These are phyloP conservation scores for Marvania coccoides DNA, from an alignment of 139 green algal genomes.

Conservation along the genomic window DNA sequence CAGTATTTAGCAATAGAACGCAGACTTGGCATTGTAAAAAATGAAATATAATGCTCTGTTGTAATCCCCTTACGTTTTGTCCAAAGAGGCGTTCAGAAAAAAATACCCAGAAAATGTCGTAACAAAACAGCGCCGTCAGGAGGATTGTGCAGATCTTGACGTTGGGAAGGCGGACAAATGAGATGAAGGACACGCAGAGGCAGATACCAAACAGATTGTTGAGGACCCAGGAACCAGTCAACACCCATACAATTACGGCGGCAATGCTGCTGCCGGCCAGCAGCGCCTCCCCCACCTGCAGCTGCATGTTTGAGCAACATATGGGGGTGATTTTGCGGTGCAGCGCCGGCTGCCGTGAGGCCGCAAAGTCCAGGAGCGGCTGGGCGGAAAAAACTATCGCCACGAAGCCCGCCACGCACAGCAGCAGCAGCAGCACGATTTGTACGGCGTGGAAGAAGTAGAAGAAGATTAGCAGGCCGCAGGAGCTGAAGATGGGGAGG, in stretches of 20 bases:
- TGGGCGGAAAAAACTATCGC: neutral
- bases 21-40: no score
- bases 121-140: slow-evolving; percentile 3
- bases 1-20: no score
- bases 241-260: neutral
- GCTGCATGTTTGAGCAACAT: neutral
- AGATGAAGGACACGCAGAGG: slow-evolving; percentile 10
- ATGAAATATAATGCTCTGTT: no score
- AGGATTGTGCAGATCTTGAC: slow-evolving; percentile 9
- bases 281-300: neutral
- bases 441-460: neutral
- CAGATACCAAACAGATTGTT: slow-evolving; percentile 13
- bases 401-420: neutral
- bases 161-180: slow-evolving; percentile 13
- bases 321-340: neutral
- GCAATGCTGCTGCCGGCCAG: neutral
- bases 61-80: slow-evolving; percentile 14
- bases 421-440: neutral
- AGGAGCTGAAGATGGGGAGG: slow-evolving; percentile 2
- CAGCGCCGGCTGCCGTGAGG: neutral
- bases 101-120: slow-evolving; percentile 25
- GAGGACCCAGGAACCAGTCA: slow-evolving; percentile 11
- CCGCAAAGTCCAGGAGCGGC: neutral
- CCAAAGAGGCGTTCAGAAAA: slow-evolving; percentile 10
- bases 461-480: neutral